Percentiles rank a stretch among this genome's conserved stretches.
Conservation (phyloP, 1,284 basidiomycete species). For the Tilletia caries region DNA sequence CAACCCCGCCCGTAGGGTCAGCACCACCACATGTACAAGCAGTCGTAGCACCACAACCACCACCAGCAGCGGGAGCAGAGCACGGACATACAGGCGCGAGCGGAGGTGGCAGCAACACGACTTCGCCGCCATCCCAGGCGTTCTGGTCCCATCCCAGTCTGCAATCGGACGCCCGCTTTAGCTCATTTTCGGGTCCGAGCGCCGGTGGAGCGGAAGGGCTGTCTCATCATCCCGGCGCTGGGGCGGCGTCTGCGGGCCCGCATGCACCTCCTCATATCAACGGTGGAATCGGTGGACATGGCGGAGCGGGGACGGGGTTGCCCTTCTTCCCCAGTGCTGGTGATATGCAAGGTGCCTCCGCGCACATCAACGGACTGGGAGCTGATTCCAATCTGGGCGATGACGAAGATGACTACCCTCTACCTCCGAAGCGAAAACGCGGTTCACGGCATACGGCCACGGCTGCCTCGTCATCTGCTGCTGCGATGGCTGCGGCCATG, state of each 20-base stretch:
- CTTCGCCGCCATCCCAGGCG: neutral
- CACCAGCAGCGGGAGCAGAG: no score
- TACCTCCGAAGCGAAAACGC: slow-evolving; percentile 5
- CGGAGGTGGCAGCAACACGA: neutral
- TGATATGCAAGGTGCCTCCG: slow-evolving; percentile 7
- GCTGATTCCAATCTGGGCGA: slow-evolving; percentile 10
- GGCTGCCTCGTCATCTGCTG: neutral
- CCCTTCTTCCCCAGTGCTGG: slow-evolving; percentile 5
- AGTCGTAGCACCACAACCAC: no score
- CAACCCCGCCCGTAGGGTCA: no score
- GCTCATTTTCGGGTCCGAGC: neutral
- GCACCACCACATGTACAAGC: no score
- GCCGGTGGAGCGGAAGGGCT: neutral
- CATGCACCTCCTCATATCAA: no score
- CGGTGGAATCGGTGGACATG: neutral
- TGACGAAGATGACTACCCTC: slow-evolving; percentile 6
- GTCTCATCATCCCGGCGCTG: no score
- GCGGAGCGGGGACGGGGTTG: neutral
- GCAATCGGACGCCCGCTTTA: neutral
- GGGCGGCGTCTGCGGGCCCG: no score
- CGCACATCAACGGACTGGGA: slow-evolving; percentile 1
- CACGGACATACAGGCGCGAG: no score
- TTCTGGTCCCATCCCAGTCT: neutral
- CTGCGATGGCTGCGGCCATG: neutral
- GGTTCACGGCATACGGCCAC: neutral